Evolutionary conservation across 1,139 yeast species (phyloP).

Genomic region (Suhomyces choctaworum): DNA sequence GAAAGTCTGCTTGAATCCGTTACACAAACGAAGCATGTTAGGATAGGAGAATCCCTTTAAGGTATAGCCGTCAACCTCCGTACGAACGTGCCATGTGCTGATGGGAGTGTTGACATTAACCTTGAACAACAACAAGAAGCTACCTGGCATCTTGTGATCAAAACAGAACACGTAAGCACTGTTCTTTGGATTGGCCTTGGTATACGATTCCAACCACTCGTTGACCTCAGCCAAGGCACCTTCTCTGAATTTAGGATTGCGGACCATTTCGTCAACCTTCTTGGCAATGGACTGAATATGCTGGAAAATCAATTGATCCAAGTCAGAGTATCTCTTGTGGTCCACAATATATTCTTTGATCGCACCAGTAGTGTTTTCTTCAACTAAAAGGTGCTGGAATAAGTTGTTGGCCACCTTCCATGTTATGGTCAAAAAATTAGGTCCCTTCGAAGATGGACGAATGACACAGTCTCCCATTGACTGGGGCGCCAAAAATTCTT

Average conservation of each 20-base stretch:
- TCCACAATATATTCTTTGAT: slow-evolving; percentile 72
- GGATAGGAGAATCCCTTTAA: slow-evolving; percentile 81
- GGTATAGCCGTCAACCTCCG: slow-evolving; percentile 82
- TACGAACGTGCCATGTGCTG: slow-evolving; percentile 86
- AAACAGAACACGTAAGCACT: slow-evolving; percentile 90
- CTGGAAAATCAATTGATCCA: slow-evolving; percentile 89
- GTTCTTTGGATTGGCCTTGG: slow-evolving; percentile 87
- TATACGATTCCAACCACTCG: slow-evolving; percentile 85
- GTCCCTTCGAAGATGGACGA: slow-evolving; percentile 91
- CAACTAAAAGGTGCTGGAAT: slow-evolving; percentile 87
- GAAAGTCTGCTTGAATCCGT: slow-evolving; percentile 79
- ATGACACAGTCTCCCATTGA: slow-evolving; percentile 91
- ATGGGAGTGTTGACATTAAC: slow-evolving; percentile 69
- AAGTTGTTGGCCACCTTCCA: slow-evolving; percentile 94
- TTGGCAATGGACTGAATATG: slow-evolving; percentile 85
- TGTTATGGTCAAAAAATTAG: slow-evolving; percentile 84
- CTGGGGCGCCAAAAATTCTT: slow-evolving; percentile 85
- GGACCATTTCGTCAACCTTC: slow-evolving; percentile 80
- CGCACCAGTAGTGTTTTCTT: slow-evolving; percentile 60
- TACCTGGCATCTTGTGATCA: slow-evolving; percentile 91
- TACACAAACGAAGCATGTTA: slow-evolving; percentile 82
- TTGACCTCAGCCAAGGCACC: slow-evolving; percentile 81
- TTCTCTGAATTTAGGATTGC: slow-evolving; percentile 83
- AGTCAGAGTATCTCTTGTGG: slow-evolving; percentile 69
- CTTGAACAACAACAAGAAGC: slow-evolving; percentile 84